Evolutionary conservation across 164 flowering plant genomes (phyloP), one percentile per base, ranked within the genome.

Genomic region (Berberis vulgaris): DNA sequence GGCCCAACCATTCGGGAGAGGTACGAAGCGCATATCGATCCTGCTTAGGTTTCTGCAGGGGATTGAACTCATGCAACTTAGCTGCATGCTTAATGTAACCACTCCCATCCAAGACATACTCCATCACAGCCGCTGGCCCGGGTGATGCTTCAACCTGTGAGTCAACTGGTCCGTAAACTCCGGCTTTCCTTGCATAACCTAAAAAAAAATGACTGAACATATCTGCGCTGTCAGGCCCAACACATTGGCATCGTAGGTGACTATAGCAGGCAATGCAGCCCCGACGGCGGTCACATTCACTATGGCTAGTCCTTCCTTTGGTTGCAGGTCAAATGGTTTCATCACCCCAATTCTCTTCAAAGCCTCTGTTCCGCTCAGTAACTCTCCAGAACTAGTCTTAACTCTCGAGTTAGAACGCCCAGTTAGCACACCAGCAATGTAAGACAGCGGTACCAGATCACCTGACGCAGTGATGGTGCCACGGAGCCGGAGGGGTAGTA

Each of bases 21-120:
- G 89, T 85, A 1, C 90, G 65, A 5, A 85, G 82, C n/a, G 90
- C 90, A 5, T 85, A 85, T 3, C 87, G 64, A 38, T 85, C 90
- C 58, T 83, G 86, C 64, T 85, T 85, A 0, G 89, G 87, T 73
- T 85, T 83, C 45, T 82, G 84, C 2, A 82, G 58, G 1, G 86
- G 86, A 45, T 84, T 83, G 4, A 68, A 65, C 6, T 84, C 86
- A 59, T 84, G 89, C 1, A 81, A 38, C 71, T 67, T 73, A 26
- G 26, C 26, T 26, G 26, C 26, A 26, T 26, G 26, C 26, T 26
- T 26, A 26, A 26, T 26, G 26, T 26, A 26, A 26, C 26, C 26
- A 52, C 68, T 70, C 41, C 56, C 68, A 9, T 70, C 64, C 0
- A 70, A 8, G 39, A 70, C 47, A 43, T 44, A 50, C 9, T 69